Evolutionary conservation across 2,329 filamentous ascomycete species (phyloP), one percentile per base, ranked within the genome.

Genomic region (Pseudocercospora cruenta): DNA sequence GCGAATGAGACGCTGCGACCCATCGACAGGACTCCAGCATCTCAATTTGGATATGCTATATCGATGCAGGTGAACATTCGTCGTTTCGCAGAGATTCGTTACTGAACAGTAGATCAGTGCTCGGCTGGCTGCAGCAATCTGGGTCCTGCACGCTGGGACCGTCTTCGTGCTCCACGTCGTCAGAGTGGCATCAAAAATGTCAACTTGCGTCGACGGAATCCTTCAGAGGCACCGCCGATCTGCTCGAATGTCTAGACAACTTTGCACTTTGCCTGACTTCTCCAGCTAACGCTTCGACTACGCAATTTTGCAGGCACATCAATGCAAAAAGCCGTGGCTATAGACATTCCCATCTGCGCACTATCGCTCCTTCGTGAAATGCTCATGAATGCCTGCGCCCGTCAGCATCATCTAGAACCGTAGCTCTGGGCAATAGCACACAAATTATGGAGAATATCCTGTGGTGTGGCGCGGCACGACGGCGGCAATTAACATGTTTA

Each of bases 31-130:
- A 49, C 45, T 22, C n/a, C 45, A 49, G 45, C 45, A 49, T 24
- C 45, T 24, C 45, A 36, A 36, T 16, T 16, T 36, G 33, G 33
- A 36, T 36, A 36, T 36, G 14, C 49, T 54, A n/a, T 31, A 33
- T 33, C 14, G 14, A 55, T n/a, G 55, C 55, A 22, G n/a, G 31
- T 24, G n/a, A 22, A 43, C 28, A 22, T n/a, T 36, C 31, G 31
- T 58, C 55, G 31, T 58, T 58, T 21, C 55, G 55, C 19, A 58
- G 55, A 58, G 31, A 43, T 58, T 58, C 55, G 55, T 58, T 58
- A 19, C 31, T 58, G n/a, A 21, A 43, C 19, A 43, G 31, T 39
- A 36, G 19, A 58, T 58, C 31, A 55, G 24, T 24, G 19, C 47
- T 51, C 21, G 47, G 47, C 19, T 51, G 19, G 47, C 47, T 51